Conservation (phyloP, 75 land plant species). For the Picea sitchensis region DNA sequence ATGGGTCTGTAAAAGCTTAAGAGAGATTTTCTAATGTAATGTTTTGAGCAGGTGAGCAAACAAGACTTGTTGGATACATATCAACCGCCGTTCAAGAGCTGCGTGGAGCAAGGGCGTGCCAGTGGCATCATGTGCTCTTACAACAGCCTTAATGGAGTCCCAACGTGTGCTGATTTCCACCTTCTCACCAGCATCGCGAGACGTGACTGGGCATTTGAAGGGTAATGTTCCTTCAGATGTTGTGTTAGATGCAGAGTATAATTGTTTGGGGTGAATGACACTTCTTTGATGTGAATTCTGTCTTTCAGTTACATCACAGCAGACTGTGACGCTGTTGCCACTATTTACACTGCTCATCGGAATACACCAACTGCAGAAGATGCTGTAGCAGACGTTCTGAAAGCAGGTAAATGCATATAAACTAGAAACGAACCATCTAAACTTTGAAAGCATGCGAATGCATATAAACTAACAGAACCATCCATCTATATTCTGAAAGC, state of each 20-base stretch:
- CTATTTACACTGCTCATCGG: constrained; percentile 22
- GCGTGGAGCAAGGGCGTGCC: constrained; percentile 57
- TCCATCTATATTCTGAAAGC: too few relatives aligned
- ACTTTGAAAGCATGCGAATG: too few relatives aligned
- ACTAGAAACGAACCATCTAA: too few relatives aligned
- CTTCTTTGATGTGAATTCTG: not conserved
- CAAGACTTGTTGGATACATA: constrained; percentile 77
- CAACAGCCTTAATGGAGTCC: constrained; percentile 75
- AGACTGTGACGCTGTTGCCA: constrained; percentile 50
- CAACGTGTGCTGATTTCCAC: constrained; percentile 72
- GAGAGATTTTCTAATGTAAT: not conserved
- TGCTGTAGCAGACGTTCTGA: constrained; percentile 38
- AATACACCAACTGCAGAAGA: constrained; percentile 41
- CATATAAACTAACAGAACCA: too few relatives aligned
- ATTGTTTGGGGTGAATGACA: not conserved
- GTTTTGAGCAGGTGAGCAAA: constrained; percentile 39
- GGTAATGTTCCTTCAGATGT: constrained; percentile 30
- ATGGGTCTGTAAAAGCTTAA: not conserved
- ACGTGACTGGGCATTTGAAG: constrained; percentile 62
- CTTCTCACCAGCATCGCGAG: constrained; percentile 71
- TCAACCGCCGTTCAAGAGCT: constrained; percentile 84
- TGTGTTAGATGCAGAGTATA: not conserved
- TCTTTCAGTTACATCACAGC: constrained; percentile 41
- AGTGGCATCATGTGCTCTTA: constrained; percentile 85
- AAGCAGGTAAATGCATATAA: constrained; percentile 29